A percentile compares a stretch with the other conserved stretches of the same genome.
phyloP scores from a whole-genome alignment of 192 early-diverging fungal species.

The Allomyces macrogynus region DNA sequence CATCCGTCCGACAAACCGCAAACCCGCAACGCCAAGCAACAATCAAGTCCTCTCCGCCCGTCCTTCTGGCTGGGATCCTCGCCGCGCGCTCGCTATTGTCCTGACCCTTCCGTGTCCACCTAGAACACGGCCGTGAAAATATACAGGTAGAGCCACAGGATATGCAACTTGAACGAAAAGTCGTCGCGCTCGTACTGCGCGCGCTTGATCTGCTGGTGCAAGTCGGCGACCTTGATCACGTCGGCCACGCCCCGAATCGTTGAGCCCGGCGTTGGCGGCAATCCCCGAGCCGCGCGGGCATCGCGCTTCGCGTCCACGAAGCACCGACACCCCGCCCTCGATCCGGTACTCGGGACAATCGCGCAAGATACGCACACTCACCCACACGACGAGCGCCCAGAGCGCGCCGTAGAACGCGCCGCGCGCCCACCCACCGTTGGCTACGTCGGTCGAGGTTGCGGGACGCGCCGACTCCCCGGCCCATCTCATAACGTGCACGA shows the following conservation, averaged over 20 bases:
- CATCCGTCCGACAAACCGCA: no score
- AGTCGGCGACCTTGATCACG: not conserved
- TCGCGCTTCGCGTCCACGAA: not conserved
- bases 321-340: not conserved
- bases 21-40: no score
- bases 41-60: no score
- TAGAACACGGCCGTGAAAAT: not conserved
- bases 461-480: not conserved
- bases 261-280: not conserved
- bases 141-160: not conserved
- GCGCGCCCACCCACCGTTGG: not conserved
- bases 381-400: not conserved
- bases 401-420: not conserved
- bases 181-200: not conserved
- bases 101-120: no score
- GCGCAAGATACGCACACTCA: not conserved
- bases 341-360: not conserved
- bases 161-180: not conserved
- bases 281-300: not conserved
- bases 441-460: no score
- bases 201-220: not conserved
- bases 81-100: no score
- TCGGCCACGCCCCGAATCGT: not conserved
- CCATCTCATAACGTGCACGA: not conserved
- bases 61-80: no score